Conservation (phyloP, 2,329 filamentous ascomycete species). For the Talaromyces sp. region DNA sequence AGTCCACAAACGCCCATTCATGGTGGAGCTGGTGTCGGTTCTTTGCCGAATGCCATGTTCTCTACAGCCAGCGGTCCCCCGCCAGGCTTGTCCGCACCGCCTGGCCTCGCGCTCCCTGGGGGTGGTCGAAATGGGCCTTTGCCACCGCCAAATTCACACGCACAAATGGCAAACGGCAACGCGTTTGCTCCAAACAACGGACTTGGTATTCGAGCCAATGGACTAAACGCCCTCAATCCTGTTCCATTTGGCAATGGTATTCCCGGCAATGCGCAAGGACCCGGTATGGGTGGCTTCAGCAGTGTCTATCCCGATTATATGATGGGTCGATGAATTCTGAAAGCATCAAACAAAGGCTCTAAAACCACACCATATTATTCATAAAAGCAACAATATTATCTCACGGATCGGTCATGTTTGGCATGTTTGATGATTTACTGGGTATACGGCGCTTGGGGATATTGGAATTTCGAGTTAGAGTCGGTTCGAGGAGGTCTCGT, state of each 20-base stretch:
- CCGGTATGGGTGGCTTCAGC: conserved; percentile 35
- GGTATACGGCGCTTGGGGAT: conserved; percentile 41
- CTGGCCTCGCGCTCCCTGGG: conserved; percentile 56
- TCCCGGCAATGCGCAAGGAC: conserved; percentile 28
- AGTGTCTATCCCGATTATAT: conserved; percentile 47
- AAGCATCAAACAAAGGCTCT: background rate
- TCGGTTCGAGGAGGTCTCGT: conserved; percentile 39
- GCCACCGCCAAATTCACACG: conserved; percentile 31
- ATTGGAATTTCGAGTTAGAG: conserved; percentile 38
- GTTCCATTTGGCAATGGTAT: conserved; percentile 29
- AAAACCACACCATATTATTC: background rate
- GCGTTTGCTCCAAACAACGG: conserved; percentile 37
- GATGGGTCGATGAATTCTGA: conserved; percentile 42
- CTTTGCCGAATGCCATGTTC: conserved; percentile 60
- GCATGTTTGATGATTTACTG: conserved; percentile 42
- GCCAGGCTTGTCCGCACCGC: conserved; percentile 72
- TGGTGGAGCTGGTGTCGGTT: conserved; percentile 54
- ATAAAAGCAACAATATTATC: conserved; percentile 16
- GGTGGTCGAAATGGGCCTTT: conserved; percentile 32
- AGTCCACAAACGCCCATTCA: conserved; percentile 52
- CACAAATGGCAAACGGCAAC: conserved; percentile 29
- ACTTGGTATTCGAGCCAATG: conserved; percentile 37
- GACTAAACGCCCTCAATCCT: conserved; percentile 30
- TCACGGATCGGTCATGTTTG: conserved; percentile 35
- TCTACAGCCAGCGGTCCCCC: conserved; percentile 71